Evolutionary conservation across 148 eudicot genomes (phyloP), one percentile per base, ranked within the genome.

Genomic region (Amaranthus hypochondriacus): DNA sequence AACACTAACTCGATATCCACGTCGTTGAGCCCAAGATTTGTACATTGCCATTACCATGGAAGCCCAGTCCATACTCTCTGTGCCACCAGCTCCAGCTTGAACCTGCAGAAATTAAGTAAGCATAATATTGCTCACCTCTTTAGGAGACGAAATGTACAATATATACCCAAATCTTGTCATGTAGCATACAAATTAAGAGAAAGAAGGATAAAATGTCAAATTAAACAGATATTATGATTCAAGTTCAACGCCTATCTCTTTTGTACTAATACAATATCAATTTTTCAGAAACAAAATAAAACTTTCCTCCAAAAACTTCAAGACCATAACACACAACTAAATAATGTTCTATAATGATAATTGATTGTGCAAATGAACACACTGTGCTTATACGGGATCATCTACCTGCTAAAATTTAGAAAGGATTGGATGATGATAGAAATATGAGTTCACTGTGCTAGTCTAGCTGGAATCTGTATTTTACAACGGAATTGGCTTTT

Each of bases 31-130:
- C 99, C 99, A 95, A 56, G 79, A 83, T 78, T 88, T 92, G 77
- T 95, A 95, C 99, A 95, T 95, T 87, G 86, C 89, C 87, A 90
- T 85, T 62, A 95, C 94, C 89, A 92, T 95, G 59, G 88, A 84
- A 79, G 99, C 97, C 99, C 99, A 95, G 81, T 96, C 99, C 84
- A 82, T 96, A 84, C 99, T 92, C 83, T 96, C 97, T 60, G 99
- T 92, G 81, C 99, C 99, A 61, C 99, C 99, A 18, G 97, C 96
- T 74, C 99, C 99, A 67, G 96, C 96, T 82, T 96, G 99, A 71
- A 96, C 99, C 99, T 96, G 71, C 62, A 84, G 66, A 11, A 11
- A 55, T 56, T 15, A 60, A 57, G 62, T 56, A 44, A 54, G 54
- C 9, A 21, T 59, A 13, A 43, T 13, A 47, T 66, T 74, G 66